Conservation (phyloP, 2,329 filamentous ascomycete species). For the Zymoseptoria passerinii region DNA sequence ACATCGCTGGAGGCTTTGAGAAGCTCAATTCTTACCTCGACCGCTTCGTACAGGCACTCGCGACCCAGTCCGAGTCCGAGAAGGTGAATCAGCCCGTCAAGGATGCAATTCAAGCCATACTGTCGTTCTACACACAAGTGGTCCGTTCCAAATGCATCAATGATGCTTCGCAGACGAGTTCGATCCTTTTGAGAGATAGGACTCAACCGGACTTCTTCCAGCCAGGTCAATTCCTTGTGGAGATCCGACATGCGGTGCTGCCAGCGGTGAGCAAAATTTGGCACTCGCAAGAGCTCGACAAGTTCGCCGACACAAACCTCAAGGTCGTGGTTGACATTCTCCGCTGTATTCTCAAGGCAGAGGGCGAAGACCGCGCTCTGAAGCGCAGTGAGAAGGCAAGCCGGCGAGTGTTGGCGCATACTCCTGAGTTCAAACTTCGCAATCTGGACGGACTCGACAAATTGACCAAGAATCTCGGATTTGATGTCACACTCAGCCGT, state of each 20-base stretch:
- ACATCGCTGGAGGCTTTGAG: constrained; percentile 67
- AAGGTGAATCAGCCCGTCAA: constrained; percentile 10
- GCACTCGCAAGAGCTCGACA: constrained; percentile 77
- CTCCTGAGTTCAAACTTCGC: constrained; percentile 45
- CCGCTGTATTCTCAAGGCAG: constrained; percentile 66
- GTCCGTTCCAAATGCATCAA: constrained; percentile 68
- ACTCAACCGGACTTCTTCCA: constrained; percentile 52
- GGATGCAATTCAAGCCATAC: constrained; percentile 62
- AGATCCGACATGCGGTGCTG: constrained; percentile 71
- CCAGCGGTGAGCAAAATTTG: constrained; percentile 71
- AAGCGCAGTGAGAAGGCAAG: constrained; percentile 54
- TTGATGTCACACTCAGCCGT: constrained; percentile 54
- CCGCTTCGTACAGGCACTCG: constrained; percentile 21
- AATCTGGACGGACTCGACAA: constrained; percentile 38
- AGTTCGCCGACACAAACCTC: constrained; percentile 65
- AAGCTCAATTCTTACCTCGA: constrained; percentile 51
- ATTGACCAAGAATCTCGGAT: constrained; percentile 40
- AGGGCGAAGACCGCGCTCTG: constrained; percentile 60
- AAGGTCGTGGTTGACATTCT: constrained; percentile 77
- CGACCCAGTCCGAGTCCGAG: constrained; percentile 36
- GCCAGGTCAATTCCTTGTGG: constrained; percentile 71
- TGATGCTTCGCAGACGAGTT: constrained; percentile 63
- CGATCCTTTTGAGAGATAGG: constrained; percentile 38
- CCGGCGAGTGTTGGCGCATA: constrained; percentile 36
- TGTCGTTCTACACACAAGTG: constrained; percentile 71